Conservation (phyloP, 768 basidiomycete genomes). For the Trametes cinnabarina region DNA sequence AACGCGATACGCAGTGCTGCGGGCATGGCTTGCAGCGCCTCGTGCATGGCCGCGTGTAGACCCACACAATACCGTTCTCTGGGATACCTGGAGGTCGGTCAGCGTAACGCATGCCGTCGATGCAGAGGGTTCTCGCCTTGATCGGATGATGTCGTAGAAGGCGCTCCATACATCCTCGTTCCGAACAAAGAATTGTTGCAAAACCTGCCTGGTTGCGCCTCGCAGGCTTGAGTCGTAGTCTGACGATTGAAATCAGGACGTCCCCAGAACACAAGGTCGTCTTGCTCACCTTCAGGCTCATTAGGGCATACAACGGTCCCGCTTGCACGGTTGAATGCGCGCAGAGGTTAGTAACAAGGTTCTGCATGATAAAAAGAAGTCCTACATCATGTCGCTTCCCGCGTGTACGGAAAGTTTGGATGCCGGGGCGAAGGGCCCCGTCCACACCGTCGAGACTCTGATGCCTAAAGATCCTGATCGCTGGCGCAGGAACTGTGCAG, state of each 20-base stretch:
- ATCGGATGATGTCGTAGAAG: constrained; percentile 9
- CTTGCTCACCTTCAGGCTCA: constrained; percentile 5
- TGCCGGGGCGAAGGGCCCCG: constrained; percentile 15
- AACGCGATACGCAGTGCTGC: constrained; percentile 4
- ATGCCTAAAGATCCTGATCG: constrained; percentile 20
- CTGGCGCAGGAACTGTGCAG: constrained; percentile 19
- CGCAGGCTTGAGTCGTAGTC: background rate
- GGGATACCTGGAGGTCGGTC: constrained; percentile 11
- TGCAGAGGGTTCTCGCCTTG: background rate
- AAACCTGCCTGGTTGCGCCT: background rate
- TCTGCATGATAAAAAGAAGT: background rate
- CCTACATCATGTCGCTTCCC: background rate
- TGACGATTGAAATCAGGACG: background rate
- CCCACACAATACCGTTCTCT: constrained; percentile 8
- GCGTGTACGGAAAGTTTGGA: background rate
- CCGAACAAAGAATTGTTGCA: constrained; percentile 4
- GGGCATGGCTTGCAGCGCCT: background rate
- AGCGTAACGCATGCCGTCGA: background rate
- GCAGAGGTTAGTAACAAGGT: constrained; percentile 6
- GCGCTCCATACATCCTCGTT: constrained; percentile 6
- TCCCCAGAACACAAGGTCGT: background rate
- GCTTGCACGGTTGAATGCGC: background rate
- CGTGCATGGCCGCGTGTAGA: constrained; percentile 3
- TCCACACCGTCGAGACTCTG: constrained; percentile 16
- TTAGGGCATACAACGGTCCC: background rate